Conservation (phyloP, 805 yeast genomes). For the Suhomyces faveliae region DNA sequence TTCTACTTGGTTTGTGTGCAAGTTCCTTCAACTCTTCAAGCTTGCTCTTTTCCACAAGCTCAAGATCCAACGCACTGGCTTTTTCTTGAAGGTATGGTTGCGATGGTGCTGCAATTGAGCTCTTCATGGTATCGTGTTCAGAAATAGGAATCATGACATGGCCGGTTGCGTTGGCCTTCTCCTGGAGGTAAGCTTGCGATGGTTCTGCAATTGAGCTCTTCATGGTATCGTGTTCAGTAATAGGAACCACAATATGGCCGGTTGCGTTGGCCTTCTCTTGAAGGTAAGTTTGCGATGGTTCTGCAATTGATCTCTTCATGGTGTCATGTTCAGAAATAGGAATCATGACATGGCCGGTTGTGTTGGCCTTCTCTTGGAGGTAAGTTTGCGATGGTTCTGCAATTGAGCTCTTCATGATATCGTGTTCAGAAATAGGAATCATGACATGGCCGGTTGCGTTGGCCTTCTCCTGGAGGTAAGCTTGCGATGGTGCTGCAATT, state of each 20-base stretch:
- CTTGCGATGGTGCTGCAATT: constrained; percentile 10
- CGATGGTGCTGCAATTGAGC: too few relatives aligned
- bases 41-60: constrained; percentile 8
- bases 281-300: constrained; percentile 14
- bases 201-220: constrained; percentile 7
- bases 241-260: constrained; percentile 7
- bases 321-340: constrained; percentile 4
- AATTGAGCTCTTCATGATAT: constrained; percentile 2
- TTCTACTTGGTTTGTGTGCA: constrained; percentile 13
- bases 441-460: constrained; percentile 5
- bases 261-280: constrained; percentile 3
- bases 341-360: constrained; percentile 5
- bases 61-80: constrained; percentile 3
- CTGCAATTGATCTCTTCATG: constrained; percentile 1
- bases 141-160: too few relatives aligned
- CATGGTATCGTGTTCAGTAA: constrained; percentile 6
- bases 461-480: constrained; percentile 13
- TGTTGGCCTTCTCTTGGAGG: constrained; percentile 5
- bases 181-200: constrained; percentile 10
- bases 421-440: constrained; percentile 4
- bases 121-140: too few relatives aligned
- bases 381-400: constrained; percentile 12
- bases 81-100: neutral
- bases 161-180: constrained; percentile 14
- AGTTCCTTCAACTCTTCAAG: constrained; percentile 4